phyloP scores from a whole-genome alignment of 495 filamentous ascomycete genomes.

The Cenococcum geophilum region DNA sequence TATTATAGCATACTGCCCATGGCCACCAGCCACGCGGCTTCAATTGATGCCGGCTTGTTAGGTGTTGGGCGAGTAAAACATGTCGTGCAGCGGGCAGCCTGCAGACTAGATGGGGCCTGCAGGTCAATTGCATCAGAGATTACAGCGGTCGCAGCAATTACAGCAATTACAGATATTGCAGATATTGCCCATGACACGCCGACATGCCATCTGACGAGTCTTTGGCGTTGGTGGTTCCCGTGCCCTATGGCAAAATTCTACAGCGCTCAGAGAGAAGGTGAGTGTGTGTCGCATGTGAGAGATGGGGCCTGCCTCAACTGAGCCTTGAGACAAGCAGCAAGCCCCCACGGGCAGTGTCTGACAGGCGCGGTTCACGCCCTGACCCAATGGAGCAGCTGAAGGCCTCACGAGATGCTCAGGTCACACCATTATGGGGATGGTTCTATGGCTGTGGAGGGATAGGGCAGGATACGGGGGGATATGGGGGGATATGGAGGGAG shows the following conservation, averaged over 20 bases:
- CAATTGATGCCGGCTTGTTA: slow-evolving; percentile 21
- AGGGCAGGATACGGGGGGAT: background rate
- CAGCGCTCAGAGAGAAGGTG: background rate
- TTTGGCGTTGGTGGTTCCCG: background rate
- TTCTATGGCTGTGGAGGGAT: slow-evolving; percentile 17
- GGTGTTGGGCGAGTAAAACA: slow-evolving; percentile 24
- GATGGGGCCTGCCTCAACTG: slow-evolving; percentile 20
- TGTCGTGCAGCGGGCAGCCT: slow-evolving; percentile 25
- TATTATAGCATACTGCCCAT: slow-evolving; percentile 11
- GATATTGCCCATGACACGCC: no score
- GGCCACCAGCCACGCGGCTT: slow-evolving; percentile 30
- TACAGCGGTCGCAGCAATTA: slow-evolving; percentile 1
- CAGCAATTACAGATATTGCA: slow-evolving; percentile 1
- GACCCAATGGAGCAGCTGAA: slow-evolving; percentile 29
- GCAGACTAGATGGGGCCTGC: slow-evolving; percentile 8
- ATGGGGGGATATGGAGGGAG: no score
- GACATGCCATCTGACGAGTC: slow-evolving; percentile 19
- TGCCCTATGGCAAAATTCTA: background rate
- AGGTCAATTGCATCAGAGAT: slow-evolving; percentile 12
- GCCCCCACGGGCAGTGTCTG: slow-evolving; percentile 11
- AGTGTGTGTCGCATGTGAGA: slow-evolving; percentile 24
- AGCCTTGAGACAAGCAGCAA: slow-evolving; percentile 8
- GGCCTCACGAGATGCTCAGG: slow-evolving; percentile 27
- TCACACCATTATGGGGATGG: slow-evolving; percentile 24
- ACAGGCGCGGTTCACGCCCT: slow-evolving; percentile 6